Conservation (phyloP, 2,329 filamentous ascomycete genomes). For the Botrytis sinoallii region DNA sequence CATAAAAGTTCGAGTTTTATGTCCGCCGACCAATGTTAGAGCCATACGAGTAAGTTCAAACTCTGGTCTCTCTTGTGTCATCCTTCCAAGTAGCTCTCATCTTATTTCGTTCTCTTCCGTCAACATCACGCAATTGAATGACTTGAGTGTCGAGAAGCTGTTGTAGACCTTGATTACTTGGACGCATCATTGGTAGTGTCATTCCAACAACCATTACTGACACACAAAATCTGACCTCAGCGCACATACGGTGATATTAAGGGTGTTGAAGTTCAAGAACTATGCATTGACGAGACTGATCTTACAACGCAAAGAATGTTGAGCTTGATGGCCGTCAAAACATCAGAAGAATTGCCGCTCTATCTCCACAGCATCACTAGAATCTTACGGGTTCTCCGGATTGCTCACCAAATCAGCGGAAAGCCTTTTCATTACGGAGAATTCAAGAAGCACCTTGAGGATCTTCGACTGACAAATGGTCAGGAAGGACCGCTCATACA, state of each 20-base stretch:
- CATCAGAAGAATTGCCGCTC: slow-evolving; percentile 44
- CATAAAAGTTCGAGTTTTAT: slow-evolving; percentile 50
- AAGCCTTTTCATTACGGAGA: slow-evolving; percentile 44
- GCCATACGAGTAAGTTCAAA: slow-evolving; percentile 38
- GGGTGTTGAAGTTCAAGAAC: background rate
- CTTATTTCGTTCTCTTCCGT: background rate
- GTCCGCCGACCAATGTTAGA: slow-evolving; percentile 47
- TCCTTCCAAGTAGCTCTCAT: no score
- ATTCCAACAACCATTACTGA: background rate
- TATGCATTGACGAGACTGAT: slow-evolving; percentile 43
- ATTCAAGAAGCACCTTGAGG: slow-evolving; percentile 42
- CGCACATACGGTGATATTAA: background rate
- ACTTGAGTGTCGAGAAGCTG: background rate
- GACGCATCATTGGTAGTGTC: background rate
- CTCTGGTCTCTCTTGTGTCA: background rate
- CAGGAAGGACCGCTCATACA: slow-evolving; percentile 57
- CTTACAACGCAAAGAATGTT: slow-evolving; percentile 52
- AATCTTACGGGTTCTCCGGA: slow-evolving; percentile 51
- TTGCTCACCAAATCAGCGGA: slow-evolving; percentile 36
- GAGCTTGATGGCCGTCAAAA: slow-evolving; percentile 48
- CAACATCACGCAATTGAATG: background rate
- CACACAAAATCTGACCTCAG: background rate
- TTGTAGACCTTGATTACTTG: background rate
- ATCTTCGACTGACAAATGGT: slow-evolving; percentile 42
- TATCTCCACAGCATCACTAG: slow-evolving; percentile 49